Conservation (phyloP, 768 basidiomycete genomes). For the Naematelia aurantialba region DNA sequence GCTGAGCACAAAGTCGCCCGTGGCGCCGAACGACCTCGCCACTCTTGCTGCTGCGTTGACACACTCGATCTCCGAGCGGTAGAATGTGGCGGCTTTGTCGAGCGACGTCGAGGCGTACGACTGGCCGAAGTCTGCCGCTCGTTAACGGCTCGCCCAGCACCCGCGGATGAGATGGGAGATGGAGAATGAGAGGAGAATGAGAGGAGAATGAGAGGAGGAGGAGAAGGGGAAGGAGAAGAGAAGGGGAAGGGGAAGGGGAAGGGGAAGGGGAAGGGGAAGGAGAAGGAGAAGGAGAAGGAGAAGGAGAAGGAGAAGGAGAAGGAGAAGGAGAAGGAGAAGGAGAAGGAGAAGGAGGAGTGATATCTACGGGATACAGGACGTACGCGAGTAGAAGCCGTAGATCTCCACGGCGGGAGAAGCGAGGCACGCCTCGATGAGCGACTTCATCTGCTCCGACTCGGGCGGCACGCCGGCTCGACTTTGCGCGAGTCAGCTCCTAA, state of each 20-base stretch:
- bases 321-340: no score
- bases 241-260: slow-evolving; percentile 51
- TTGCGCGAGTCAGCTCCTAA: slow-evolving; percentile 3
- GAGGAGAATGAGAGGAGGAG: not conserved
- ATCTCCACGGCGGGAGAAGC: slow-evolving; percentile 60
- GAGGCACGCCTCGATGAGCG: slow-evolving; percentile 58
- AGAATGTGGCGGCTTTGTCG: slow-evolving; percentile 62
- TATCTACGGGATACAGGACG: no score
- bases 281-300: no score
- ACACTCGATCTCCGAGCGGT: slow-evolving; percentile 66
- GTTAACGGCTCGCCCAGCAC: not conserved
- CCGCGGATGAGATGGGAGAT: not conserved
- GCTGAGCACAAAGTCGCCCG: slow-evolving; percentile 63
- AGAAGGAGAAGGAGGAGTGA: no score
- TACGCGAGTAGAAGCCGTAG: slow-evolving; percentile 81
- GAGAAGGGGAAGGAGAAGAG: not conserved
- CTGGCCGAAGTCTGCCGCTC: slow-evolving; percentile 34
- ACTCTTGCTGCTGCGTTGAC: slow-evolving; percentile 62
- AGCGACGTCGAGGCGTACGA: slow-evolving; percentile 72
- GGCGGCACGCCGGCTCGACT: slow-evolving; percentile 72
- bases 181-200: not conserved
- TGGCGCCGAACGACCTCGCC: slow-evolving; percentile 55
- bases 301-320: no score
- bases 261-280: no score
- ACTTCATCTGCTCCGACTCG: slow-evolving; percentile 57